Conservation (phyloP, 1,139 yeast species). For the Taphrina deformans region DNA sequence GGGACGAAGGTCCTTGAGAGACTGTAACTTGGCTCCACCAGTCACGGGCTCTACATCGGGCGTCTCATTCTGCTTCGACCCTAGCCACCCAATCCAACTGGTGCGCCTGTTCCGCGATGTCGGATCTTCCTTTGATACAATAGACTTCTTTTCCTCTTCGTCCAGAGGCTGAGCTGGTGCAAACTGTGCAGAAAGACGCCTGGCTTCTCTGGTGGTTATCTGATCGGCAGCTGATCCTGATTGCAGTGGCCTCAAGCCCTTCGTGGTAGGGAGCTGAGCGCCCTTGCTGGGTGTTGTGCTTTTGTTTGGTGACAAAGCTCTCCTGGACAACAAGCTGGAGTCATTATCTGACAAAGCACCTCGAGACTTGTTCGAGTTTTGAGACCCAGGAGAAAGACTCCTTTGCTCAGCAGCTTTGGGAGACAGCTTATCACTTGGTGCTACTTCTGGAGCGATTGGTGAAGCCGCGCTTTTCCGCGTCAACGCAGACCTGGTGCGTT, state of each 20-base stretch:
- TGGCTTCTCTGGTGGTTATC: slow-evolving; percentile 8
- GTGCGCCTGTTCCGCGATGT: neutral
- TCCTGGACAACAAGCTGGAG: neutral
- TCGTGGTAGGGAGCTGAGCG: neutral
- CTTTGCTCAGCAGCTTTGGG: neutral
- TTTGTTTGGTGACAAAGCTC: neutral
- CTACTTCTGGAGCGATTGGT: neutral
- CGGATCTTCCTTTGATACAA: neutral
- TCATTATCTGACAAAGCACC: neutral
- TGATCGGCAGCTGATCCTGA: slow-evolving; percentile 25
- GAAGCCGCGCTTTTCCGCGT: neutral
- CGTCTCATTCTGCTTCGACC: neutral
- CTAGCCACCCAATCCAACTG: slow-evolving; percentile 14
- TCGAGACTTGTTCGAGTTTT: neutral
- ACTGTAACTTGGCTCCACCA: neutral
- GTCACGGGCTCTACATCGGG: neutral
- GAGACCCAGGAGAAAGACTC: neutral
- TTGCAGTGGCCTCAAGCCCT: slow-evolving; percentile 16
- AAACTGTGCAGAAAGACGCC: slow-evolving; percentile 25
- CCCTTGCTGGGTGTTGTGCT: neutral
- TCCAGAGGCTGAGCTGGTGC: neutral
- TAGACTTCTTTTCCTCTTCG: neutral
- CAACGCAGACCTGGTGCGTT: slow-evolving; percentile 13
- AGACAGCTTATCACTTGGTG: neutral
- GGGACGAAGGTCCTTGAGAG: neutral